Conservation (phyloP, 306 rosid species). For the Castanospermum australe region DNA sequence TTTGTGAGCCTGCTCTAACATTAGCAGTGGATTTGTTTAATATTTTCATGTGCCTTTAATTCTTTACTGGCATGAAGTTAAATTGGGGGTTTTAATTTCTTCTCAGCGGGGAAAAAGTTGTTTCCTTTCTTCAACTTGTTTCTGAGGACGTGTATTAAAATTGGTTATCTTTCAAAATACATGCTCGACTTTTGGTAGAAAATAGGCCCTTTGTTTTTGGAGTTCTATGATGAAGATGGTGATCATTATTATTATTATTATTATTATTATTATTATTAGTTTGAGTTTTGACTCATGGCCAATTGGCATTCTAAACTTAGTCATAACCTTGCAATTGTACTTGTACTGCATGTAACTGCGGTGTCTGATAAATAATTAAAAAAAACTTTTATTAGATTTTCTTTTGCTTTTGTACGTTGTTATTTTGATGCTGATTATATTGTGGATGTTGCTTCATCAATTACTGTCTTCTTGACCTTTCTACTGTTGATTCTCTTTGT, state of each 20-base stretch:
- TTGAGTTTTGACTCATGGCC: background rate
- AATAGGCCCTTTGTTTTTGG: background rate
- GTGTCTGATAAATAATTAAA: background rate
- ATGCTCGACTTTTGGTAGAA: background rate
- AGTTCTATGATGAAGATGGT: slow-evolving; percentile 3
- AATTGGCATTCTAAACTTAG: background rate
- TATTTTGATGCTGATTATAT: slow-evolving; percentile 1
- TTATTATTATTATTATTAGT: background rate
- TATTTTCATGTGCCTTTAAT: background rate
- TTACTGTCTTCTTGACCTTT: background rate
- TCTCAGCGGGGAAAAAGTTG: background rate
- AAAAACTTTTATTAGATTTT: background rate
- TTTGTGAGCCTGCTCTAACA: background rate
- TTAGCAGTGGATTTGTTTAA: background rate
- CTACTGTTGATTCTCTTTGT: background rate
- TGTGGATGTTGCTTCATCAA: background rate
- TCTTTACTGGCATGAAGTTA: background rate
- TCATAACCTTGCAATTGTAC: background rate
- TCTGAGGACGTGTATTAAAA: background rate
- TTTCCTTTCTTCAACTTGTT: background rate
- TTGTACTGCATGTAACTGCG: background rate
- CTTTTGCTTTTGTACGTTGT: background rate
- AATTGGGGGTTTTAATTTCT: slow-evolving; percentile 14
- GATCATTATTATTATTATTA: background rate
- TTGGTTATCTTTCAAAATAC: background rate